Evolutionary conservation across 2,329 filamentous ascomycete species (phyloP).

Genomic region (Rugonectria rugulosa): DNA sequence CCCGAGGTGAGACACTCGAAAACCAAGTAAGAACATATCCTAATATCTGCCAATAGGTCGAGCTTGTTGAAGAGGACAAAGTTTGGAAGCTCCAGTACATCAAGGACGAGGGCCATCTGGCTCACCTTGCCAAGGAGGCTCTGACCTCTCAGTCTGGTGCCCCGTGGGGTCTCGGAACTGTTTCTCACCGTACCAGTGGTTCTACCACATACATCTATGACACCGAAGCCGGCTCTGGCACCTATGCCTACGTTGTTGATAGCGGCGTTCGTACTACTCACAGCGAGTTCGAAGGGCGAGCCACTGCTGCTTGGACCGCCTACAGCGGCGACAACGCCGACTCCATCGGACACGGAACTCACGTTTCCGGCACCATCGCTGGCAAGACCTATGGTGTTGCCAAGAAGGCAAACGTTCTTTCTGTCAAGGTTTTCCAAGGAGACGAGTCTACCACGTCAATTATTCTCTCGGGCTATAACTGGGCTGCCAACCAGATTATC

Average conservation of each 20-base stretch:
- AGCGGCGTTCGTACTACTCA: slow-evolving; percentile 66
- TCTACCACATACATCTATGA: slow-evolving; percentile 57
- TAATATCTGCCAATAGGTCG: slow-evolving; percentile 36
- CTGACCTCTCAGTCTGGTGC: slow-evolving; percentile 41
- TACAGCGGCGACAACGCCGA: slow-evolving; percentile 39
- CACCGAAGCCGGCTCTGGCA: slow-evolving; percentile 51
- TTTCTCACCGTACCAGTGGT: slow-evolving; percentile 41
- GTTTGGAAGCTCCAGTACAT: slow-evolving; percentile 41
- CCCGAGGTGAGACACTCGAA: slow-evolving; percentile 47
- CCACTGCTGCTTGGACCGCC: slow-evolving; percentile 42
- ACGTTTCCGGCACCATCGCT: slow-evolving; percentile 47
- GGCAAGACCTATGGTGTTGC: slow-evolving; percentile 49
- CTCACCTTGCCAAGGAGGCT: slow-evolving; percentile 33
- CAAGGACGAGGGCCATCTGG: slow-evolving; percentile 10
- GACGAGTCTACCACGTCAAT: slow-evolving; percentile 38
- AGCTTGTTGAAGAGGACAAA: slow-evolving; percentile 40
- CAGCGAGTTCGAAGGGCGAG: slow-evolving; percentile 60
- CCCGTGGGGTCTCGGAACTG: slow-evolving; percentile 44
- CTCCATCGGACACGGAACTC: slow-evolving; percentile 52
- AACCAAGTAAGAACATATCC: too few relatives aligned
- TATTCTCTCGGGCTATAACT: slow-evolving; percentile 48
- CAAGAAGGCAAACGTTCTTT: slow-evolving; percentile 53
- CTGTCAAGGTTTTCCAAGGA: slow-evolving; percentile 55
- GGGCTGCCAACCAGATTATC: slow-evolving; percentile 54
- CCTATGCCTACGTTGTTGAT: slow-evolving; percentile 69